A percentile compares a stretch with the other conserved stretches of the same genome.
phyloP scores from a whole-genome alignment of 2,329 filamentous ascomycete genomes.

The Exophiala dermatitidis region DNA sequence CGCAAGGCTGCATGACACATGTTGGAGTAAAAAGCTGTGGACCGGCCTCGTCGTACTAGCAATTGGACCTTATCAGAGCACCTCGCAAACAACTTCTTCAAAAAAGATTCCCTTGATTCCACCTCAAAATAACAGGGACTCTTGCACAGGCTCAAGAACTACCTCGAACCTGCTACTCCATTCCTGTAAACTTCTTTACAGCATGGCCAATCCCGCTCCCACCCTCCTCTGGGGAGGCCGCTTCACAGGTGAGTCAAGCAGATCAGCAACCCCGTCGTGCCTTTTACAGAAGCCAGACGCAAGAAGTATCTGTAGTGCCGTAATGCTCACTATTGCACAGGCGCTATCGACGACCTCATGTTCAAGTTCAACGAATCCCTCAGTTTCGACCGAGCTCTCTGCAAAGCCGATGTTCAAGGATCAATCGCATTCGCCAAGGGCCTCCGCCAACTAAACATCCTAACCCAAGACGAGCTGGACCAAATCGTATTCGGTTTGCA shows the following conservation, averaged over 20 bases:
- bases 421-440: slow-evolving; percentile 75
- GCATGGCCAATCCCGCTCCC: not conserved
- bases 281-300: not conserved
- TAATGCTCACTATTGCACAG: not conserved
- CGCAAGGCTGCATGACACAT: too few species aligned
- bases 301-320: not conserved
- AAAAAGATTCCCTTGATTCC: too few species aligned
- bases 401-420: slow-evolving; percentile 72
- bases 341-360: slow-evolving; percentile 69
- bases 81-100: too few species aligned
- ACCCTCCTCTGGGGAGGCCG: slow-evolving; percentile 26
- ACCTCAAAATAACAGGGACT: too few species aligned
- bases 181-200: not conserved
- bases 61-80: too few species aligned
- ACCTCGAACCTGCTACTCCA: too few species aligned
- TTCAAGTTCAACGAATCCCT: slow-evolving; percentile 75
- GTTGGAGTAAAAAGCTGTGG: too few species aligned
- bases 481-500: slow-evolving; percentile 66
- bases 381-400: slow-evolving; percentile 69
- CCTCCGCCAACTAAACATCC: slow-evolving; percentile 67
- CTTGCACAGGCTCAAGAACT: too few species aligned
- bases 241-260: slow-evolving; percentile 1
- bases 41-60: too few species aligned
- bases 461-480: slow-evolving; percentile 64
- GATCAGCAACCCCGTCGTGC: not conserved